phyloP scores from a whole-genome alignment of 2,329 filamentous ascomycete genomes.

The Ophiostoma populinum region DNA sequence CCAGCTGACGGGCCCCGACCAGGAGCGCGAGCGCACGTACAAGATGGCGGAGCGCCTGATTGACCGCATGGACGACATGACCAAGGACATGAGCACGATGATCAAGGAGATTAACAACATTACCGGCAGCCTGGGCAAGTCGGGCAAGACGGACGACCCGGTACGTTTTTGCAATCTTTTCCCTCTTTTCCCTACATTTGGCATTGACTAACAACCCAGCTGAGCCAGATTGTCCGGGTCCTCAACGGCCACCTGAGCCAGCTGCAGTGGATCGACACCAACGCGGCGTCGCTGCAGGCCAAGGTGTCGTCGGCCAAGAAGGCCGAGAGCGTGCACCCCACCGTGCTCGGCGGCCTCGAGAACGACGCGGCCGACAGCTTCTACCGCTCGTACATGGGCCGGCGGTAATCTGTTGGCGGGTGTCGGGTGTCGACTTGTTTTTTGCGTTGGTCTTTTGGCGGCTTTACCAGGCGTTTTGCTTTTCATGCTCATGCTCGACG shows the following conservation, averaged over 20 bases:
- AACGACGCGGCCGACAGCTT: conserved; percentile 72
- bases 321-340: conserved; percentile 45
- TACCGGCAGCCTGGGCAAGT: conserved; percentile 77
- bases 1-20: conserved; percentile 70
- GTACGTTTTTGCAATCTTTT: conserved; percentile 32
- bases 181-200: background rate
- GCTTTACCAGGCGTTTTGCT: background rate
- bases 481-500: too few species aligned
- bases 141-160: conserved; percentile 71
- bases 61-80: conserved; percentile 82
- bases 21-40: conserved; percentile 90
- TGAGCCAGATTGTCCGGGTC: conserved; percentile 88
- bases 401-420: conserved; percentile 28
- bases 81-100: conserved; percentile 83
- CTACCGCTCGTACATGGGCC: conserved; percentile 71
- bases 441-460: background rate
- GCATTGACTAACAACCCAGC: conserved; percentile 26
- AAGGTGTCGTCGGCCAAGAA: conserved; percentile 76
- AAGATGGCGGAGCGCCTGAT: conserved; percentile 88
- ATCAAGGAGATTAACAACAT: conserved; percentile 96
- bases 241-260: conserved; percentile 86
- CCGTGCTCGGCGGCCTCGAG: conserved; percentile 40
- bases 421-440: too few species aligned
- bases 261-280: conserved; percentile 82
- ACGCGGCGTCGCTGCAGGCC: conserved; percentile 60